phyloP scores from a whole-genome alignment of 768 basidiomycete genomes.

The Suillus subluteus region DNA sequence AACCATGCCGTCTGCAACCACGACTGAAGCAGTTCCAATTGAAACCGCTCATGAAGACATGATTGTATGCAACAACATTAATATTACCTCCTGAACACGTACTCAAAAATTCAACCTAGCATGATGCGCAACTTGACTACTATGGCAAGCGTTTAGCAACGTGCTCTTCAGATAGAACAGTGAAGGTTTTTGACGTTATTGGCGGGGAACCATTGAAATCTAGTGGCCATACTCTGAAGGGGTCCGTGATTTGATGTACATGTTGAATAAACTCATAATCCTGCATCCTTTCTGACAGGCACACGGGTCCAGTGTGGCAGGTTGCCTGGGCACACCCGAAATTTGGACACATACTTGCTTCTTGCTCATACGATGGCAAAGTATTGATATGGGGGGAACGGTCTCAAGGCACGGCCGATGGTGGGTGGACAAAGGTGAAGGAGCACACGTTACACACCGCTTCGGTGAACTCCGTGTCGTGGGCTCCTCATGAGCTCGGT shows the following conservation, averaged over 20 bases:
- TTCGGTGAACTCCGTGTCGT: conserved; percentile 96
- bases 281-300: conserved; percentile 49
- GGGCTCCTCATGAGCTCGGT: conserved; percentile 99
- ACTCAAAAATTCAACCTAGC: conserved; percentile 49
- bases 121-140: conserved; percentile 98
- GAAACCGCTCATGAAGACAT: conserved; percentile 98
- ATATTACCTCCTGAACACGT: neutral
- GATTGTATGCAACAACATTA: conserved; percentile 63
- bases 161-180: conserved; percentile 93
- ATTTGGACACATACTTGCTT: conserved; percentile 94
- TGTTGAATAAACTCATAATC: neutral
- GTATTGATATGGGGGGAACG: conserved; percentile 99
- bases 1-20: conserved; percentile 48
- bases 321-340: conserved; percentile 98
- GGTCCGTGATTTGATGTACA: conserved; percentile 50
- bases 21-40: conserved; percentile 76
- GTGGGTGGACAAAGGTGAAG: conserved; percentile 92
- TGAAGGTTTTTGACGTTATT: conserved; percentile 93
- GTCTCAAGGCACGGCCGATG: conserved; percentile 48
- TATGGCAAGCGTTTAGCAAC: conserved; percentile 97
- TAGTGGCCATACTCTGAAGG: conserved; percentile 74
- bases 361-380: conserved; percentile 98
- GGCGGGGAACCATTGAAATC: conserved; percentile 80
- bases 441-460: conserved; percentile 95
- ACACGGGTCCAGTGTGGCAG: conserved; percentile 98